phyloP scores from a whole-genome alignment of 768 basidiomycete genomes.

The Rhizopogon vesiculosus region DNA sequence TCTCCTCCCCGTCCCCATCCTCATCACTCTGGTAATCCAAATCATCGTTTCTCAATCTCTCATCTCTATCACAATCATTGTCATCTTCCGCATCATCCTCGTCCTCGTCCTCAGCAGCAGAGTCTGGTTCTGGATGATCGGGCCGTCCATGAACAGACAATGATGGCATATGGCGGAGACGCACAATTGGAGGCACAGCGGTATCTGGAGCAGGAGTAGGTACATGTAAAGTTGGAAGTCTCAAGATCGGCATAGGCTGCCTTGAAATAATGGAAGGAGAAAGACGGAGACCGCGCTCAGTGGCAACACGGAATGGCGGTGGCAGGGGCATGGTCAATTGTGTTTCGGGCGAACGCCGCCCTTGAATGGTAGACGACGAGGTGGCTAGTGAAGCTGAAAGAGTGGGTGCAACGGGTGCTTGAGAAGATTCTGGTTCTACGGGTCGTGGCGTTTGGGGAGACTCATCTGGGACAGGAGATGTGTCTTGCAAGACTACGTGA shows the following conservation, averaged over 20 bases:
- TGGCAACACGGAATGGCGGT: slow-evolving; percentile 17
- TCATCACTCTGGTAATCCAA: slow-evolving; percentile 35
- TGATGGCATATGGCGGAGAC: slow-evolving; percentile 53
- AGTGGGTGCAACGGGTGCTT: neutral
- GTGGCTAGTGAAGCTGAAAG: neutral
- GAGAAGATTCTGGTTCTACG: neutral
- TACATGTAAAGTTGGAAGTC: slow-evolving; percentile 44
- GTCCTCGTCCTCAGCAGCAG: slow-evolving; percentile 13
- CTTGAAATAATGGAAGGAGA: slow-evolving; percentile 43
- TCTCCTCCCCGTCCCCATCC: slow-evolving; percentile 24
- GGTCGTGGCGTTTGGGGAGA: slow-evolving; percentile 11
- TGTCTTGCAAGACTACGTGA: neutral
- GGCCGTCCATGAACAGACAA: slow-evolving; percentile 35
- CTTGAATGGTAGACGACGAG: neutral
- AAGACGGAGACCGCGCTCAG: slow-evolving; percentile 36
- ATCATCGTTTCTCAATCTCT: slow-evolving; percentile 25
- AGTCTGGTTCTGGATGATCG: slow-evolving; percentile 19
- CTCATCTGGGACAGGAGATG: neutral
- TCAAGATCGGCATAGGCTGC: slow-evolving; percentile 42
- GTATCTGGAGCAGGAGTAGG: slow-evolving; percentile 13
- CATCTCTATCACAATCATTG: slow-evolving; percentile 19
- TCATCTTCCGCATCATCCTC: slow-evolving; percentile 32
- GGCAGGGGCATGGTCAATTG: slow-evolving; percentile 12
- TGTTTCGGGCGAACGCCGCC: slow-evolving; percentile 4
- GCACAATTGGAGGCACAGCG: slow-evolving; percentile 16